phyloP scores from a whole-genome alignment of 2,329 filamentous ascomycete genomes.

The Zymoseptoria pseudotritici region DNA sequence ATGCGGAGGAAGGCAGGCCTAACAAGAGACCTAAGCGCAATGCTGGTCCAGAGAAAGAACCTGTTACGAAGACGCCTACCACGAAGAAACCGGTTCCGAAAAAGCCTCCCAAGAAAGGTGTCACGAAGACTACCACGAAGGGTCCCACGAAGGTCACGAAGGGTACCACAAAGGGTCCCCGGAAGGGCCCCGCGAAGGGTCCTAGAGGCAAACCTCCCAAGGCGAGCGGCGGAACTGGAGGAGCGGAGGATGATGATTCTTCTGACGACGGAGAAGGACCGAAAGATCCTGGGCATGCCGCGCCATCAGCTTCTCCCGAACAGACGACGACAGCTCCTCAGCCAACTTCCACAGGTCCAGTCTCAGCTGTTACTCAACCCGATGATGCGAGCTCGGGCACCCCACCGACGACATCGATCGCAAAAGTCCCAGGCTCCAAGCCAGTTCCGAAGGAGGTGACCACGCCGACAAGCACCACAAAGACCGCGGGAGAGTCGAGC shows the following conservation, averaged over 20 bases:
- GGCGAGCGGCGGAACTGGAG: too few relatives aligned
- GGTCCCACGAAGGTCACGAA: too few relatives aligned
- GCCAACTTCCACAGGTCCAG: not conserved
- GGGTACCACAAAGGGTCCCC: too few relatives aligned
- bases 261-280: not conserved
- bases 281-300: too few relatives aligned
- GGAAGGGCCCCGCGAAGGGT: too few relatives aligned
- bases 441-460: not conserved
- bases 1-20: not conserved
- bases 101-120: too few relatives aligned
- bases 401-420: not conserved
- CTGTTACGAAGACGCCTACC: not conserved
- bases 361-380: not conserved
- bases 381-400: not conserved
- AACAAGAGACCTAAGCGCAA: not conserved
- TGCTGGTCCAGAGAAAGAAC: not conserved
- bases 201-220: too few relatives aligned
- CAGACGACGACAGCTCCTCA: not conserved
- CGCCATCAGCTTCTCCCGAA: not conserved
- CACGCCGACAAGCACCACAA: not conserved
- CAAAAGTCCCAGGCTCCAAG: not conserved
- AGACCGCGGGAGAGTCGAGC: not conserved
- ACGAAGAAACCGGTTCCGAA: not conserved
- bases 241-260: not conserved
- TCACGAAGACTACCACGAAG: too few relatives aligned